phyloP scores from a whole-genome alignment of 1,284 basidiomycete species.

The Grifola frondosa region DNA sequence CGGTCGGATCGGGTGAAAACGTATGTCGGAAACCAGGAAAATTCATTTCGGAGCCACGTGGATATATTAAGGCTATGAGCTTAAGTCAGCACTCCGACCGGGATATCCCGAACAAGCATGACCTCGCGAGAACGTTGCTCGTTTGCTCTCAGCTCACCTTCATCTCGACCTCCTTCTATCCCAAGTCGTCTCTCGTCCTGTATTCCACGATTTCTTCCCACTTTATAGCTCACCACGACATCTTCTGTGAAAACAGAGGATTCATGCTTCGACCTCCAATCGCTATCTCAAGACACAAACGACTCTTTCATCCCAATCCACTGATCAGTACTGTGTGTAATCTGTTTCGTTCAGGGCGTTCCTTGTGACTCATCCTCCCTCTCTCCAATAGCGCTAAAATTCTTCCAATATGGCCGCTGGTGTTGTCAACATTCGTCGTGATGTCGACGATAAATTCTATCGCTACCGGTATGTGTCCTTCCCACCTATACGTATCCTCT shows the following conservation, averaged over 20 bases:
- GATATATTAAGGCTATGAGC: too few species aligned
- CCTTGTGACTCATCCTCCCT: not conserved
- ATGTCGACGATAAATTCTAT: conserved; percentile 95
- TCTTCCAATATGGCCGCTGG: conserved; percentile 81
- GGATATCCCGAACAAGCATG: conserved; percentile 7
- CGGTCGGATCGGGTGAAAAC: too few species aligned
- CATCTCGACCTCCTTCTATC: conserved; percentile 11
- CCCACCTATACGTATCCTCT: not conserved
- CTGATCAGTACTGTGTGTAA: conserved; percentile 58
- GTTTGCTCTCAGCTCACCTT: too few species aligned
- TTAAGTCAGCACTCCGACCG: conserved; percentile 4
- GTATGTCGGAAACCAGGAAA: too few species aligned
- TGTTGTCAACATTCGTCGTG: conserved; percentile 96
- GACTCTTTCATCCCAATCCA: conserved; percentile 54
- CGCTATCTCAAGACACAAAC: conserved; percentile 64
- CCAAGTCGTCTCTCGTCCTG: conserved; percentile 18
- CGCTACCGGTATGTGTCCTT: conserved; percentile 67
- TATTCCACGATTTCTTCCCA: conserved; percentile 66
- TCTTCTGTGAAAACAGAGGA: conserved; percentile 79
- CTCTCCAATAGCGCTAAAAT: conserved; percentile 49
- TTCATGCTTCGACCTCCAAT: conserved; percentile 89
- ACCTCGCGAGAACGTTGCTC: conserved; percentile 1
- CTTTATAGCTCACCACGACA: conserved; percentile 39
- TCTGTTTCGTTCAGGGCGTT: too few species aligned
- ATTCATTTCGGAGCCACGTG: too few species aligned